A percentile compares a stretch with the other conserved stretches of the same genome.
These are phyloP conservation scores for Phytophthora cryptogea DNA, from an alignment of 352 stramenopile genomes.

Conservation along the genomic window DNA sequence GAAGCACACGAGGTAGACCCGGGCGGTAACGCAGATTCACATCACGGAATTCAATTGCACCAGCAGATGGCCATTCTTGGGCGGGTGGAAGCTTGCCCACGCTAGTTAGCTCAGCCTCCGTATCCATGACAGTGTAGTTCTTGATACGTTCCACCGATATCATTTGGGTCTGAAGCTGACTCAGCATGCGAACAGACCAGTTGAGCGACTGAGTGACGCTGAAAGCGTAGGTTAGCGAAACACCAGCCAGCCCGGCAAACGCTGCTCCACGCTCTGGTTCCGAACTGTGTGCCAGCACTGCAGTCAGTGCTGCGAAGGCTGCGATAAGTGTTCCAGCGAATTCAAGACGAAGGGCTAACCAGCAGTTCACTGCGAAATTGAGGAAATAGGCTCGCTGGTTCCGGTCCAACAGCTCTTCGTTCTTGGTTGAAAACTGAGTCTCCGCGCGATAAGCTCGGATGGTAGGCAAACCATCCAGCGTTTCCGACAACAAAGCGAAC, in stretches of 20 bases:
- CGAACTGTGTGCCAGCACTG: constrained; percentile 57
- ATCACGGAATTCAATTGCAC: constrained; percentile 85
- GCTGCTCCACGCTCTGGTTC: constrained; percentile 39
- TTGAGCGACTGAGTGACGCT: constrained; percentile 79
- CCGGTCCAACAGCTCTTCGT: constrained; percentile 57
- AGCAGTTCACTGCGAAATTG: constrained; percentile 78
- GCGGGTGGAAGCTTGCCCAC: constrained; percentile 75
- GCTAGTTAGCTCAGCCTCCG: constrained; percentile 84
- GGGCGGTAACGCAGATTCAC: constrained; percentile 91
- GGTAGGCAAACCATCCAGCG: constrained; percentile 93
- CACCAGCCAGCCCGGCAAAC: constrained; percentile 65
- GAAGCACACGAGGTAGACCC: constrained; percentile 62
- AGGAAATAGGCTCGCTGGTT: constrained; percentile 80
- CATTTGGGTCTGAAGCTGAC: constrained; percentile 82
- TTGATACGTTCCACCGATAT: constrained; percentile 78
- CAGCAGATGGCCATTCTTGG: constrained; percentile 81
- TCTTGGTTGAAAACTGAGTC: constrained; percentile 54
- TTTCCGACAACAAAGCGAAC: constrained; percentile 96
- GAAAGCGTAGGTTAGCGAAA: constrained; percentile 83
- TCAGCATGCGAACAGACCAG: constrained; percentile 77
- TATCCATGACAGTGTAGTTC: constrained; percentile 66
- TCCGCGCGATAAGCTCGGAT: constrained; percentile 88
- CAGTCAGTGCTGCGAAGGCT: constrained; percentile 51
- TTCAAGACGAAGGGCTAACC: constrained; percentile 76
- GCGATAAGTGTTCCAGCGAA: constrained; percentile 72